A percentile compares a stretch with the other conserved stretches of the same genome.
phyloP scores from a whole-genome alignment of 768 basidiomycete species.

The Tricholoma hemisulphureum region DNA sequence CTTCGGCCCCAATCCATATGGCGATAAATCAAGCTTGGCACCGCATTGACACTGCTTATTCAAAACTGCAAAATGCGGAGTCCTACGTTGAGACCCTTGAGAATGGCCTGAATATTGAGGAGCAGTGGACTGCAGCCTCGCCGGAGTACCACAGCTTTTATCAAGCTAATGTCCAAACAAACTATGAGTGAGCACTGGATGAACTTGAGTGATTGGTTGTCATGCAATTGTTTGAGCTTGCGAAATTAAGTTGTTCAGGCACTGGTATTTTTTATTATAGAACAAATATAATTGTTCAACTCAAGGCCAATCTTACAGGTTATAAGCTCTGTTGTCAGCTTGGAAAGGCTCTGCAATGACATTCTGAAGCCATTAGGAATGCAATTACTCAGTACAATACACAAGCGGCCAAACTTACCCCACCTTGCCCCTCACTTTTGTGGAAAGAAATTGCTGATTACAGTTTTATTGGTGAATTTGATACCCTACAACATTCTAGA shows the following conservation, averaged over 20 bases:
- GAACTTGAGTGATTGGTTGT: not conserved
- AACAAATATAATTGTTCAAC: not conserved
- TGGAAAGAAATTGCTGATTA: constrained; percentile 25
- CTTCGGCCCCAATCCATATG: no score
- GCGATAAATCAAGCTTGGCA: no score
- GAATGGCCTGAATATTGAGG: no score
- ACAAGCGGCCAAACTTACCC: not conserved
- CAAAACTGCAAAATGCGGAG: not conserved
- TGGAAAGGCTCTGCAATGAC: not conserved
- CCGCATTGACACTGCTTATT: not conserved
- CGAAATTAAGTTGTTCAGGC: not conserved
- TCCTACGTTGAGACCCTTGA: no score
- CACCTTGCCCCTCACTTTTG: not conserved
- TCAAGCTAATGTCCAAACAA: not conserved
- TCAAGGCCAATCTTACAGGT: not conserved
- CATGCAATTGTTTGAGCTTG: not conserved
- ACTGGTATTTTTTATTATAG: not conserved
- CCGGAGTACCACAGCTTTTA: not conserved
- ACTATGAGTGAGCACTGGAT: not conserved
- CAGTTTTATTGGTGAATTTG: no score
- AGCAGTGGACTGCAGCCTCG: no score
- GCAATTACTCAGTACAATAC: constrained; percentile 1
- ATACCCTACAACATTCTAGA: no score
- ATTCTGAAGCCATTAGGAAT: constrained; percentile 2
- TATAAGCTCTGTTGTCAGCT: not conserved